Conservation (phyloP, 2,329 filamentous ascomycete genomes). For the Remersonia thermophila region DNA sequence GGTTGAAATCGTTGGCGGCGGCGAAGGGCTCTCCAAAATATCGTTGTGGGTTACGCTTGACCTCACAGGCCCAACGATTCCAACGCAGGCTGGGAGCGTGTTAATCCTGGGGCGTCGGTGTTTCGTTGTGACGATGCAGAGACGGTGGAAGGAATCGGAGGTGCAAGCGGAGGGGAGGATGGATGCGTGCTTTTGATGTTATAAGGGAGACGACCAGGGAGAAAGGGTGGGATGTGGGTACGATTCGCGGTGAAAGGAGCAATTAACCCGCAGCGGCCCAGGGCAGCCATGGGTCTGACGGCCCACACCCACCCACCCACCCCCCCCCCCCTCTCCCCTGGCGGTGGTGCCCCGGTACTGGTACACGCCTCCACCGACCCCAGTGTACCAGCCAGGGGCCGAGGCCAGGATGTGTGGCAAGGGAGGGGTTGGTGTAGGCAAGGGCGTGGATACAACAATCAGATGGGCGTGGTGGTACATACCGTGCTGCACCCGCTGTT, state of each 20-base stretch:
- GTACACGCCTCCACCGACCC: constrained; percentile 15
- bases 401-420: constrained; percentile 1
- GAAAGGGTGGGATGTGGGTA: constrained; percentile 14
- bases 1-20: too few relatives aligned
- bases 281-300: constrained; percentile 3
- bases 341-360: constrained; percentile 15
- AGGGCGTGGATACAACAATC: constrained; percentile 2
- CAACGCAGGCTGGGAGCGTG: too few relatives aligned
- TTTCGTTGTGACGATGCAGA: constrained; percentile 4
- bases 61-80: too few relatives aligned
- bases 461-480: too few relatives aligned
- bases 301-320: too few relatives aligned
- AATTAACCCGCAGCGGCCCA: constrained; percentile 10
- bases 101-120: too few relatives aligned
- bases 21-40: too few relatives aligned
- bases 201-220: constrained; percentile 14
- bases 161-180: constrained; percentile 17
- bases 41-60: too few relatives aligned
- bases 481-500: too few relatives aligned
- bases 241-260: constrained; percentile 16
- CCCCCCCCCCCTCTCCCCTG: constrained; percentile 7
- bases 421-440: constrained; percentile 8
- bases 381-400: constrained; percentile 15
- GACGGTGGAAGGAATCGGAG: constrained; percentile 3
- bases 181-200: constrained; percentile 14